Evolutionary conservation across 2,329 filamentous ascomycete genomes (phyloP), one percentile per base, ranked within the genome.

Genomic region (Epichloe sp.): DNA sequence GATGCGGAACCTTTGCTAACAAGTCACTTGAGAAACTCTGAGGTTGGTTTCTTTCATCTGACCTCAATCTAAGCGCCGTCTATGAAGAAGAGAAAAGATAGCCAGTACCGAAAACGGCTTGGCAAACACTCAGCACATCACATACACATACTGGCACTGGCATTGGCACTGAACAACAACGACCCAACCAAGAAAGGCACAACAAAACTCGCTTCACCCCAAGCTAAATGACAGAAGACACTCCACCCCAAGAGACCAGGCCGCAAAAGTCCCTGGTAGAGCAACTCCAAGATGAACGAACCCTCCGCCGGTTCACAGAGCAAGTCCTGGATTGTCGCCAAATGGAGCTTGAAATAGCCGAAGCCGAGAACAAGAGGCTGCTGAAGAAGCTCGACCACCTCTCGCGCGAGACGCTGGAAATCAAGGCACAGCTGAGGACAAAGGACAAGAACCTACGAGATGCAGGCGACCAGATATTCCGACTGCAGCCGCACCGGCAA

Each of bases 271-370:
- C 38, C 8, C 56, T 63, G 34, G 58, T 65, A 46, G 52, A 56
- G 17, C 61, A 57, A 47, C 54, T 68, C 31, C 56, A 57, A 17
- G 59, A 65, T 47, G 64, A 68, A 49, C 58, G 60, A 41, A 57
- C 59, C 49, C 54, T 68, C n/a, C 63, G 65, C 41, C 60, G 55
- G 23, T 68, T 64, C 54, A 67, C 66, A 5, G 65, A 68, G 47
- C 57, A 60, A 11, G 66, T 68, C n/a, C 49, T 68, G 42, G 66
- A 68, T 48, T 62, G 58, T 19, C 63, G 66, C 48, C 66, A 68
- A 23, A 57, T 59, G 45, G 66, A 68, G 44, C 57, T 68, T 15
- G 63, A 68, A 46, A 43, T 50, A 5, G 57, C 61, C 44, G 64
- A 68, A 52, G 52, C 53, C 8, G 60, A 63, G 41, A 65, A 62